Base-by-base conservation (phyloP, 805 yeast genomes). In the Wickerhamomyces alni region DNA sequence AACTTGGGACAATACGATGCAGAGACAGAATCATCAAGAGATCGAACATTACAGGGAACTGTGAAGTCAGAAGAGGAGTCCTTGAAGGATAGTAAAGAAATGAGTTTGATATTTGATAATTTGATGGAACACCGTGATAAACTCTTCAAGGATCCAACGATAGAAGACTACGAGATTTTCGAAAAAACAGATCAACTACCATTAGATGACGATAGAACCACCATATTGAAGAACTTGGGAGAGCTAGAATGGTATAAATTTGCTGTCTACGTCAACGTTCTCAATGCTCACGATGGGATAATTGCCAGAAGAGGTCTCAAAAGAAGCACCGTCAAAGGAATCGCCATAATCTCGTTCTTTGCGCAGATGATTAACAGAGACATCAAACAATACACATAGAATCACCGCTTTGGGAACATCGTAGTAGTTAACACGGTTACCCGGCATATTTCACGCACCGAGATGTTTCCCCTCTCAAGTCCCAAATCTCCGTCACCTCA, bases 261-360 rank as follows among this genome's bases (percentile, higher is more conserved):
- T 32, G 84, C 93, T 0, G 80, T 82, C 2, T 77, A 75, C 48
- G 68, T 89, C 35, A 80, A 78, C 45, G 72, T 82, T 15, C 66
- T 82, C 53, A 87, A 88, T 58, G 80, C 97, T 0, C 98, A 89
- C 55, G 95, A 84, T 43, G 85, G 84, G 4, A 85, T 91, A 38
- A 84, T 87, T 15, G 87, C 91, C 15, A 70, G 98, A 46, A 69
- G 80, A 41, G 88, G 88, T 0, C 62, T 77, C 2, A 56, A 61
- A 26, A 66, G 65, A 17, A 69, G 72, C 36, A 69, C 77, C 0
- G 65, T 69, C 17, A 60, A 59, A 34, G 83, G 83, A 0, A 62
- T 76, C 2, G 72, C 80, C 2, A 63, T 73, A 0, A 55, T 78
- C 27, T 70, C 67, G 16, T 59, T 79, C 31, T 79, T 79, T 75